Base-by-base conservation (phyloP, 257 asterid genomes). In the Ilex aquifolium region DNA sequence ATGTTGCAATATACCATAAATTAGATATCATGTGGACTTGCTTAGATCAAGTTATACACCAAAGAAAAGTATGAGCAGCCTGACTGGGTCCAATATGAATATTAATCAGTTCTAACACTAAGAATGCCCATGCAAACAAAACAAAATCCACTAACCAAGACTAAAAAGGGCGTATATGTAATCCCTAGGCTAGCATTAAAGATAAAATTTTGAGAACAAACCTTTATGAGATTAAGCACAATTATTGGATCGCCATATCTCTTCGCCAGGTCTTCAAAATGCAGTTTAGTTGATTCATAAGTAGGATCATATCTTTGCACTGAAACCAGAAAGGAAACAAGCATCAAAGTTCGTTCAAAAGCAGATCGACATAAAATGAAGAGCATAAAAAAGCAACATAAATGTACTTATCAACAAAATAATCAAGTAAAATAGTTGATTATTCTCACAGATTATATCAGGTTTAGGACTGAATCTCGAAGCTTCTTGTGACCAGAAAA, bases 261-360 rank as follows among this genome's bases (percentile, higher is more conserved):
- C 77, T 67, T 80, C 49, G 90, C 97, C 80, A 93, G 79, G 82
- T 93, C 97, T 68, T 90, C 96, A 74, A 93, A 93, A 78, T 93
- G 99, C 70, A 70, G 64, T 77, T 76, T 85, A 32, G 99, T 93
- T 74, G 99, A 94, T 84, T 93, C 99, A 64, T 93, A 93, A 70
- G 99, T 93, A 71, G 99, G 99, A 78, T 93, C 99, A 78, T 93
- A 93, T 80, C 99, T 87, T 84, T 90, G 96, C 80, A 93, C 99
- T 93, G 76, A 69, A 61, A 71, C 60, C 56, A 57, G 65, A 74
- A 65, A 69, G 10, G 48, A 68, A 67, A 72, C 27, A 63, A 50
- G 62, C 57, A 70, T 29, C 69, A 65, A 40, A 63, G 42, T 56
- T 57, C 32, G 13, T 50, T 58, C 50, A 61, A 51, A n/a, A 66